Evolutionary conservation across 768 basidiomycete genomes (phyloP), one percentile per base, ranked within the genome.

Genomic region (Boletus sensibilis): DNA sequence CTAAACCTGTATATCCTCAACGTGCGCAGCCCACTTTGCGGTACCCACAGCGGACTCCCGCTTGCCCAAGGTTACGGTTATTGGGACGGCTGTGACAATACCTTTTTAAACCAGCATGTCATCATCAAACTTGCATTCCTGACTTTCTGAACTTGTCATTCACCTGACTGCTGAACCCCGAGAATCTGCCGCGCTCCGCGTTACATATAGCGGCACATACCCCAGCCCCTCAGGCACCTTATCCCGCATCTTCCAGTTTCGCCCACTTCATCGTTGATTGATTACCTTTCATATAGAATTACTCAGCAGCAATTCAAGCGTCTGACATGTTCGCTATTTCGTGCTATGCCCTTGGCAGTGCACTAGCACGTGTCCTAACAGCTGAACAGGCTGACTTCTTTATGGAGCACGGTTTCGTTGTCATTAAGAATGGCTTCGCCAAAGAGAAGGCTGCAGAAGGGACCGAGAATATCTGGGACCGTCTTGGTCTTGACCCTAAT

Each of bases 351-450:
- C 31, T 39, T 31, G 31, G 20, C 9, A 14, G 11, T 10, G 11
- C 29, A 43, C 20, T 61, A 4, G 39, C 16, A 1, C 29, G 21
- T 39, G n/a, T 47, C 6, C 31, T 2, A 52, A 59, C 12, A 79
- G 79, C 70, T 35, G 81, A 76, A 52, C 78, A 85, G 57, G 74
- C 80, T 34, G 71, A 79, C 40, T 78, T 81, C 59, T 85, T 85
- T 66, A 71, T 86, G 46, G 75, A 80, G 55, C 69, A 83, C 52
- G 83, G 84, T 7, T 85, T 79, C 56, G 67, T 85, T 42, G 68
- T 81, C 39, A 76, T 85, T 57, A 77, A 78, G 60, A 64, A 74
- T 33, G 83, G 82, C 1, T 85, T 86, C 64, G 76, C 79, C 7
- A 74, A 73, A 57, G 79, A 80, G 65, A 76, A 81, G 57, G 75